Percentiles rank a stretch among this genome's conserved stretches.
Evolutionary conservation across 768 basidiomycete species (phyloP).

Genomic region (Hygrocybe coccinea): DNA sequence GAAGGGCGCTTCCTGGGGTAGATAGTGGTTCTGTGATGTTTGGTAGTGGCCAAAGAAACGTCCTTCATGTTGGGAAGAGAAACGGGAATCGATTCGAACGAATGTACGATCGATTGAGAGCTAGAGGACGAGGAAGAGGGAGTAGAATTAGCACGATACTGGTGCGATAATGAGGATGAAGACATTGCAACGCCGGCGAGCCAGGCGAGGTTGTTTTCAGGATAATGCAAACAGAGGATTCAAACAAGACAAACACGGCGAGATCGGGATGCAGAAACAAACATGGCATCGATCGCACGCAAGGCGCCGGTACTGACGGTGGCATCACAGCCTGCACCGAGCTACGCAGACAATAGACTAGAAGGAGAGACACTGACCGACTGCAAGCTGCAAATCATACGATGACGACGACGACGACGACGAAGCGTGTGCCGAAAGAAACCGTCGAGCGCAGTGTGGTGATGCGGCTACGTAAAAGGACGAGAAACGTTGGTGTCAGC

Average conservation of each 20-base stretch:
- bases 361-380: conserved; percentile 30
- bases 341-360: neutral
- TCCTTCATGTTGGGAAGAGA: conserved; percentile 67
- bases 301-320: too few relatives aligned
- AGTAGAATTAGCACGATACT: conserved; percentile 22
- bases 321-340: neutral
- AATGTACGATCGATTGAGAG: conserved; percentile 41
- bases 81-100: conserved; percentile 37
- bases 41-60: conserved; percentile 52
- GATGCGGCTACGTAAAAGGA: conserved; percentile 22
- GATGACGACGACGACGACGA: conserved; percentile 27
- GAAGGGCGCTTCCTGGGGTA: conserved; percentile 87
- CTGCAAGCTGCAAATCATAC: conserved; percentile 38
- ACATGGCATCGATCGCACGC: neutral
- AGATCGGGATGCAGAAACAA: neutral
- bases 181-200: too few relatives aligned
- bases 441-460: conserved; percentile 7
- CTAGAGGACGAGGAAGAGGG: conserved; percentile 28
- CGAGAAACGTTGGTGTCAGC: conserved; percentile 38
- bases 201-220: neutral
- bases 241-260: conserved; percentile 1
- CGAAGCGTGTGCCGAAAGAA: conserved; percentile 9
- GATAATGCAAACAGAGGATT: neutral
- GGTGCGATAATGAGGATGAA: conserved; percentile 1
- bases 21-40: conserved; percentile 56